Evolutionary conservation across 768 basidiomycete species (phyloP).

Genomic region (Boletus insuetus): DNA sequence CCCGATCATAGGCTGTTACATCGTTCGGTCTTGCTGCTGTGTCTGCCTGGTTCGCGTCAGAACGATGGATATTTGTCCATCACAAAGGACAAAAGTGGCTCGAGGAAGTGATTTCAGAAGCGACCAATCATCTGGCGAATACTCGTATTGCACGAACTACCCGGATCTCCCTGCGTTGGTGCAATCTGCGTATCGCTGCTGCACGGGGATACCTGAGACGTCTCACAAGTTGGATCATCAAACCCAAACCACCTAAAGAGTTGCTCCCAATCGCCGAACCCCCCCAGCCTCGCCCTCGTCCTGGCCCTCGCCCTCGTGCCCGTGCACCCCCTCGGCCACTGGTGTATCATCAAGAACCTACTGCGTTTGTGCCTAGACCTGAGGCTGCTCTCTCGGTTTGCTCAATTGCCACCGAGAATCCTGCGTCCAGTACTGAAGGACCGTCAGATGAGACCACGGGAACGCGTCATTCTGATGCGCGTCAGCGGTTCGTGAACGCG

Average conservation of each 20-base stretch:
- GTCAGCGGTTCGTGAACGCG: conserved; percentile 39
- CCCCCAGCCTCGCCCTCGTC: conserved; percentile 14
- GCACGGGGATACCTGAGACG: conserved; percentile 23
- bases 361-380: conserved; percentile 14
- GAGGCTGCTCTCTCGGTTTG: conserved; percentile 26
- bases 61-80: conserved; percentile 46
- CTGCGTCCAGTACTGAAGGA: conserved; percentile 25
- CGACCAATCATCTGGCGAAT: conserved; percentile 25
- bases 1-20: conserved; percentile 31
- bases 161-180: conserved; percentile 28
- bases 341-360: conserved; percentile 23
- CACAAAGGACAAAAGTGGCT: conserved; percentile 54
- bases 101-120: conserved; percentile 39
- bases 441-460: conserved; percentile 26
- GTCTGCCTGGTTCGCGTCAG: conserved; percentile 52
- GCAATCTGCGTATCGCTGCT: conserved; percentile 16
- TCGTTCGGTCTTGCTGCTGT: conserved; percentile 48
- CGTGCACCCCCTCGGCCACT: conserved; percentile 11
- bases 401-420: conserved; percentile 28
- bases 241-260: conserved; percentile 19
- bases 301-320: conserved; percentile 7
- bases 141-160: conserved; percentile 25
- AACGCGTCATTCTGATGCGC: conserved; percentile 28
- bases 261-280: conserved; percentile 23
- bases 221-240: conserved; percentile 25